These are phyloP conservation scores for Dactylorhiza incarnata DNA, from an alignment of 106 monocot species.

Conservation along the genomic window DNA sequence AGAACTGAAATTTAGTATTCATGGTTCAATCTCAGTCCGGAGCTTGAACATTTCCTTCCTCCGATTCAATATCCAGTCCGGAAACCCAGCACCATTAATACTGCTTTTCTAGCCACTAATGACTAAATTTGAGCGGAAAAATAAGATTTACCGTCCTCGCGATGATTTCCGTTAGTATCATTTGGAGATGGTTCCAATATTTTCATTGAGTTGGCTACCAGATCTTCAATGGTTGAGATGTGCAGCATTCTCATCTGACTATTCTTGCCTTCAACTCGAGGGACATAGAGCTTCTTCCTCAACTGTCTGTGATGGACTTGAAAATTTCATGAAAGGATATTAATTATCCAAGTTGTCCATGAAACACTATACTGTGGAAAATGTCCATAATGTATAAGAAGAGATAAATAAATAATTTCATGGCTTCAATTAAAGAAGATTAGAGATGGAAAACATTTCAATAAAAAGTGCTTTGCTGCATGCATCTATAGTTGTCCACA, in stretches of 20 bases:
- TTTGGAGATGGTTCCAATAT: slow-evolving; percentile 84
- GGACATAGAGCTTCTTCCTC: slow-evolving; percentile 88
- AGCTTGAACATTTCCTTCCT: no score
- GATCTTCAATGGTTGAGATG: slow-evolving; percentile 61
- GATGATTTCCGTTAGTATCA: slow-evolving; percentile 55
- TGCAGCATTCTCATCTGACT: slow-evolving; percentile 88
- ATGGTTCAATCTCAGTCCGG: no score
- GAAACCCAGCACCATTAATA: not conserved
- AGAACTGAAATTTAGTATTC: no score
- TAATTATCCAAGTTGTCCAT: not conserved
- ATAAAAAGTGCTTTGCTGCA: not conserved
- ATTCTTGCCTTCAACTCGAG: slow-evolving; percentile 86
- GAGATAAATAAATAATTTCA: not conserved
- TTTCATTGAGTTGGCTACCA: slow-evolving; percentile 91
- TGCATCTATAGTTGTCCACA: not conserved
- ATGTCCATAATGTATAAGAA: not conserved
- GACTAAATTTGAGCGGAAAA: not conserved
- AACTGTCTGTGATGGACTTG: slow-evolving; percentile 25
- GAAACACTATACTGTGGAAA: not conserved
- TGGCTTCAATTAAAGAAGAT: not conserved
- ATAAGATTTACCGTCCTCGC: slow-evolving; percentile 73
- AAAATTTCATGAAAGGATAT: slow-evolving; percentile 10
- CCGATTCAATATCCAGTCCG: no score
- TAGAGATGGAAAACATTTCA: not conserved
- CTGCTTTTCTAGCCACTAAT: not conserved